phyloP scores from a whole-genome alignment of 306 rosid genomes.

The Nissolia schottii region DNA sequence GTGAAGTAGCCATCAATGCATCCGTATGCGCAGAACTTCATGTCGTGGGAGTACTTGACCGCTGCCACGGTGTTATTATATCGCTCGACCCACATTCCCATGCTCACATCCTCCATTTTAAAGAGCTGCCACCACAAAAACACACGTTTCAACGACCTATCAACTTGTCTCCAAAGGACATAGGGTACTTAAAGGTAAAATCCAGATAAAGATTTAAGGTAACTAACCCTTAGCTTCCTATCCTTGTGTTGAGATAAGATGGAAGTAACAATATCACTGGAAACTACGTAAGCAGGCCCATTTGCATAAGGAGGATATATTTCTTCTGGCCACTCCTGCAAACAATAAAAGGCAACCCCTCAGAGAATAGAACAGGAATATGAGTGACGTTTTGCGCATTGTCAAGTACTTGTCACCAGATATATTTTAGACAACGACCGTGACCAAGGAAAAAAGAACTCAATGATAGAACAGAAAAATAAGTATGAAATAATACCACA shows the following conservation, averaged over 20 bases:
- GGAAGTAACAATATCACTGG: slow-evolving; percentile 68
- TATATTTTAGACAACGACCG: neutral
- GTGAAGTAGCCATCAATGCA: slow-evolving; percentile 77
- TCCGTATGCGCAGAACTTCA: slow-evolving; percentile 92
- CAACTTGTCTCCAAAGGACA: too few relatives aligned
- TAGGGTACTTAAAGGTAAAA: neutral
- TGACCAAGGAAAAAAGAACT: neutral
- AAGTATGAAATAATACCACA: neutral
- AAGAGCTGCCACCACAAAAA: slow-evolving; percentile 51
- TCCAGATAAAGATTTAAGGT: neutral
- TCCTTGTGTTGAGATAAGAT: slow-evolving; percentile 57
- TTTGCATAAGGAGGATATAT: slow-evolving; percentile 90
- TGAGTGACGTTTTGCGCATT: neutral
- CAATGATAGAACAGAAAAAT: neutral
- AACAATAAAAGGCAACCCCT: slow-evolving; percentile 18
- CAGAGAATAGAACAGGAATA: slow-evolving; percentile 18
- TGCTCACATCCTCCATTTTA: slow-evolving; percentile 96
- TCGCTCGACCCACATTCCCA: slow-evolving; percentile 95
- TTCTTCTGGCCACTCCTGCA: slow-evolving; percentile 93
- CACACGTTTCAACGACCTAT: slow-evolving; percentile 6
- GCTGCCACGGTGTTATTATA: slow-evolving; percentile 33
- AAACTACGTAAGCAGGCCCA: slow-evolving; percentile 83
- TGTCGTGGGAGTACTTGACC: slow-evolving; percentile 75
- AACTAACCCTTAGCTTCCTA: slow-evolving; percentile 65
- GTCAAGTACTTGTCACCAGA: neutral